A percentile compares a stretch with the other conserved stretches of the same genome.
phyloP scores from a whole-genome alignment of 1,139 yeast genomes.

The Hyphopichia buzzinii region DNA sequence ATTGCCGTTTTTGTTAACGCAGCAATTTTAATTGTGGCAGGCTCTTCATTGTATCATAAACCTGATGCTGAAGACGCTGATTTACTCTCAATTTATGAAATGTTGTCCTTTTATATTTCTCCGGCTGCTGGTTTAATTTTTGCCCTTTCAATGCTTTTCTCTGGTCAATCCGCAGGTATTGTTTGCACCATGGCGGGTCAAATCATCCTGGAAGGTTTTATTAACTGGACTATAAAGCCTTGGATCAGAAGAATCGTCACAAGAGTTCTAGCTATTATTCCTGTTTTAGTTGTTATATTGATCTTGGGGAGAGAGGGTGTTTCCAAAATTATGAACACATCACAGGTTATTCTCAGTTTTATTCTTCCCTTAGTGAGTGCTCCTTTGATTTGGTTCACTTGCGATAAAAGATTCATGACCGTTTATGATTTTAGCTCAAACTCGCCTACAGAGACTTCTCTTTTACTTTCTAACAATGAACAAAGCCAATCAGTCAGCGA shows the following conservation, averaged over 20 bases:
- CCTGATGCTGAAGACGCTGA: conserved; percentile 70
- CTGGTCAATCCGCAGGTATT: conserved; percentile 81
- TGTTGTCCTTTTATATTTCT: conserved; percentile 59
- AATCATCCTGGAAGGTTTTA: conserved; percentile 75
- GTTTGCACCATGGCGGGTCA: conserved; percentile 84
- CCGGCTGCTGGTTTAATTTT: conserved; percentile 71
- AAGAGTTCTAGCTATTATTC: conserved; percentile 68
- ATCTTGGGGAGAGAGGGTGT: conserved; percentile 71
- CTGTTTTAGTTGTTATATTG: conserved; percentile 62
- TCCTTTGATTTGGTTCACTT: conserved; percentile 70
- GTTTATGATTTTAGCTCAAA: conserved; percentile 32
- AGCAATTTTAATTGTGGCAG: conserved; percentile 72
- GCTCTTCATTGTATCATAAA: conserved; percentile 60
- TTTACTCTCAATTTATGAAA: conserved; percentile 66
- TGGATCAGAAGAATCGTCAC: conserved; percentile 71
- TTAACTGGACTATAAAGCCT: conserved; percentile 70
- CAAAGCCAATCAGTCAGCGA: conserved; percentile 4
- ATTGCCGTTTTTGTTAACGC: conserved; percentile 76
- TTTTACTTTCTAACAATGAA: conserved; percentile 10
- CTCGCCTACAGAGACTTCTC: conserved; percentile 14
- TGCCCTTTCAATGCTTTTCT: conserved; percentile 70
- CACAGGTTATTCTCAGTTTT: conserved; percentile 71
- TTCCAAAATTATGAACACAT: conserved; percentile 64
- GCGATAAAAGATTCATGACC: conserved; percentile 56
- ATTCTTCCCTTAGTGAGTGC: conserved; percentile 74